Evolutionary conservation across 208 protist species (phyloP).

Genomic region (Trypanosoma grayi): DNA sequence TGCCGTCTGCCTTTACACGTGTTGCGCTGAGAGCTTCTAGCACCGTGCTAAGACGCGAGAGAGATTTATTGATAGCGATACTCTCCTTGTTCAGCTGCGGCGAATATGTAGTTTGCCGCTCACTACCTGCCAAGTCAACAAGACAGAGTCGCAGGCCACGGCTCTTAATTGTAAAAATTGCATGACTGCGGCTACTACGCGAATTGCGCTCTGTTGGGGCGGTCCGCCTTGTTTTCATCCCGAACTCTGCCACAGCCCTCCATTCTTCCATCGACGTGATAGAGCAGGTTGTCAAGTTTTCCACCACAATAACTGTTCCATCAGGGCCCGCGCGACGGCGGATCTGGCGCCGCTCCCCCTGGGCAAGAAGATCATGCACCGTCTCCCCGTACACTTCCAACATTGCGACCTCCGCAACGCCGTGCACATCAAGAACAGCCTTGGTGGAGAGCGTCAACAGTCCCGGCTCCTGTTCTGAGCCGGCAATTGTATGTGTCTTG

Average conservation of each 20-base stretch:
- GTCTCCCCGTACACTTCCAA: conserved; percentile 84
- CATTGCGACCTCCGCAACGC: conserved; percentile 83
- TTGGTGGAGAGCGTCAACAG: conserved; percentile 65
- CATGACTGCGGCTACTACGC: conserved; percentile 90
- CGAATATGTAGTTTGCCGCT: conserved; percentile 82
- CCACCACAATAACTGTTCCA: conserved; percentile 61
- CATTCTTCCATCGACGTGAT: conserved; percentile 68
- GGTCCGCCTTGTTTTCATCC: conserved; percentile 76
- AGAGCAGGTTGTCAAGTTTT: conserved; percentile 64
- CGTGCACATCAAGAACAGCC: conserved; percentile 65
- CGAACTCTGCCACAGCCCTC: conserved; percentile 59
- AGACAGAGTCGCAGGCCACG: conserved; percentile 74
- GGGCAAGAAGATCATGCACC: conserved; percentile 77
- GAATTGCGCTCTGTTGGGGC: conserved; percentile 89
- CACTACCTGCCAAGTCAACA: conserved; percentile 86
- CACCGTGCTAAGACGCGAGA: conserved; percentile 86
- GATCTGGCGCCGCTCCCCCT: conserved; percentile 54
- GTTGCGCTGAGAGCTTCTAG: conserved; percentile 77
- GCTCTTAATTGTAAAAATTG: conserved; percentile 89
- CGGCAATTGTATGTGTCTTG: conserved; percentile 87
- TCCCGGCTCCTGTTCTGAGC: conserved; percentile 57
- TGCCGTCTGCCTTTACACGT: conserved; percentile 37
- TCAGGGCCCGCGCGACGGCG: conserved; percentile 30
- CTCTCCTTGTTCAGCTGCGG: conserved; percentile 86
- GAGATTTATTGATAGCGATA: conserved; percentile 89